Evolutionary conservation across 208 protist species (phyloP), one percentile per base, ranked within the genome.

Genomic region (Acanthamoeba castellanii): DNA sequence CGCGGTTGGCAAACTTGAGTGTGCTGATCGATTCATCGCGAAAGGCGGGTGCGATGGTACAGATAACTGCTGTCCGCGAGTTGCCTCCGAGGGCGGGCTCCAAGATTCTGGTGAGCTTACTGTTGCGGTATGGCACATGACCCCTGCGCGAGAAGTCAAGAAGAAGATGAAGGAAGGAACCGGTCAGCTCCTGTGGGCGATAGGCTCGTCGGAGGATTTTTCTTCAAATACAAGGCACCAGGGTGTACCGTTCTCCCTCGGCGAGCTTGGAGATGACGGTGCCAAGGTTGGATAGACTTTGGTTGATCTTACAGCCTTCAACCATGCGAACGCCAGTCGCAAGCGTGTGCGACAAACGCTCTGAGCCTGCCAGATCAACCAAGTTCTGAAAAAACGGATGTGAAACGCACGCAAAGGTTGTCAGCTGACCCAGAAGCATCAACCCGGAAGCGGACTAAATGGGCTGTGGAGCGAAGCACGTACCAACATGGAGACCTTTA

Each of bases 291-390:
- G 99, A 97, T 4, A 99, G 97, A 91, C 97, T 99, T 76, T 99
- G 98, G 97, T 99, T 99, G 92, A 99, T 99, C 97, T 99, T 97
- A 20, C 96, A 98, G n/a, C 98, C 99, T 96, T 99, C 99, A 59
- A 97, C 97, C 20, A 99, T 96, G 25, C 97, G 98, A 78, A 99
- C 97, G 18, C 99, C 99, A 93, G 98, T 97, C 3, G 98, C 98
- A 18, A 98, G 97, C 6, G 99, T 99, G 95, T 98, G 97, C 66
- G 97, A 97, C 30, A 97, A 96, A 82, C 99, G 98, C 97, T 99
- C 99, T 66, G 98, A 99, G 18, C 99, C 99, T 18, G 99, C 99
- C 22, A 99, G 97, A 98, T 99, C 99, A 88, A 99, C 99, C 64
- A 99, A 95, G 72, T 99, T 99, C 27, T 99, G 96, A 6, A 59